Evolutionary conservation across 805 yeast species (phyloP).

Genomic region (Saccharomyces paradoxus): DNA sequence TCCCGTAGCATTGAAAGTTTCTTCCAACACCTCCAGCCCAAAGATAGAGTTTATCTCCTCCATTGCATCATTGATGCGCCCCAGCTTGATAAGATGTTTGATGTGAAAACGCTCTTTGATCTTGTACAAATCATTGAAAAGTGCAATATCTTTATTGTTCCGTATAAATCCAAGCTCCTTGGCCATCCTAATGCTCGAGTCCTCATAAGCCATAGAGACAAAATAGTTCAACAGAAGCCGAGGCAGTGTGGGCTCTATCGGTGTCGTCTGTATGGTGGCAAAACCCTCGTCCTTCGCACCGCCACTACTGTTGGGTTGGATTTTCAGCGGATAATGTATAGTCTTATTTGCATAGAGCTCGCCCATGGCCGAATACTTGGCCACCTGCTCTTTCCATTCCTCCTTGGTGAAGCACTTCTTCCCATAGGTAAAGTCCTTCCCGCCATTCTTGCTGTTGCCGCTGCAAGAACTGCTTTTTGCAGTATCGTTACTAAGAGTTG

Average conservation of each 20-base stretch:
- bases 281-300: conserved; percentile 1
- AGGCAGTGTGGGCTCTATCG: conserved; percentile 34
- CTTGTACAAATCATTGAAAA: conserved; percentile 26
- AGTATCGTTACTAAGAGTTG: neutral
- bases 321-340: neutral
- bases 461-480: neutral
- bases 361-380: neutral
- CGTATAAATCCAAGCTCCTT: conserved; percentile 39
- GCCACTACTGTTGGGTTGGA: neutral
- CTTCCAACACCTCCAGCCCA: conserved; percentile 22
- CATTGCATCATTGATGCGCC: conserved; percentile 24
- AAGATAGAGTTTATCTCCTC: conserved; percentile 25
- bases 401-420: conserved; percentile 20
- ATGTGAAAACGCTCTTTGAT: conserved; percentile 22
- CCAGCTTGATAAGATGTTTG: conserved; percentile 19
- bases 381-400: conserved; percentile 24
- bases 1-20: conserved; percentile 6
- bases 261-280: neutral
- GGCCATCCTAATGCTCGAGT: conserved; percentile 56
- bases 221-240: conserved; percentile 61
- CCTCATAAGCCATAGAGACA: conserved; percentile 68
- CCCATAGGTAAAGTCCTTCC: neutral
- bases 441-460: neutral
- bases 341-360: neutral
- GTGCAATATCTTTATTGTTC: conserved; percentile 21